phyloP scores from a whole-genome alignment of 495 filamentous ascomycete genomes.

The Staphylotrichum tortipilum region DNA sequence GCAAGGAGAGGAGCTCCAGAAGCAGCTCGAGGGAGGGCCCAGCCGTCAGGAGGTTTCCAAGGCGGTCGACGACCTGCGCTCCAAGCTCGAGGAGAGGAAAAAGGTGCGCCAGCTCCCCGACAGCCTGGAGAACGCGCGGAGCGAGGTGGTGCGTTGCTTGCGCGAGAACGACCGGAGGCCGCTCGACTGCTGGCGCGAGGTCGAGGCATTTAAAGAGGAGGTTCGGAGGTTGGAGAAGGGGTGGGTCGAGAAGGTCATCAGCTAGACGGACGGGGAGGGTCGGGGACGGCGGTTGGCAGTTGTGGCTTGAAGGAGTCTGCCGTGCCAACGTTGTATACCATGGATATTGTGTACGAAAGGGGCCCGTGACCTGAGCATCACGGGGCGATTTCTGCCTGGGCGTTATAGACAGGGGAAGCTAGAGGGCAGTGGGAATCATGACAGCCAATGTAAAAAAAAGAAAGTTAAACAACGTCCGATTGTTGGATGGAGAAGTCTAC shows the following conservation, averaged over 20 bases:
- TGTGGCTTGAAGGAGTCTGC: not conserved
- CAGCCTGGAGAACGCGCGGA: slow-evolving; percentile 62
- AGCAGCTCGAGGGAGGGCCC: not conserved
- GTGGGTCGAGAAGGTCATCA: slow-evolving; percentile 78
- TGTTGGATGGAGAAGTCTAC: slow-evolving; percentile 9
- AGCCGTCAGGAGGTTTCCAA: slow-evolving; percentile 28
- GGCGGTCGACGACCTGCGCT: slow-evolving; percentile 52
- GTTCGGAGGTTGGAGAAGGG: slow-evolving; percentile 73
- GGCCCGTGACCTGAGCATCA: not conserved
- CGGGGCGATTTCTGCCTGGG: not conserved
- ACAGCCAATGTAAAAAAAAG: not conserved
- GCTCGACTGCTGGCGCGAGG: slow-evolving; percentile 92
- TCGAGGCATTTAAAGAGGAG: slow-evolving; percentile 79
- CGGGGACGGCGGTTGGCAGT: not conserved
- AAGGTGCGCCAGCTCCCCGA: slow-evolving; percentile 55
- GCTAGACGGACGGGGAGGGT: slow-evolving; percentile 3
- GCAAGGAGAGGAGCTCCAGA: slow-evolving; percentile 6
- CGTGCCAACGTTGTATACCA: slow-evolving; percentile 1
- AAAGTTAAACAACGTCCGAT: slow-evolving; percentile 6
- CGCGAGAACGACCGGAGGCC: slow-evolving; percentile 78
- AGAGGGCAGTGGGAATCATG: slow-evolving; percentile 1
- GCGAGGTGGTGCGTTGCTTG: slow-evolving; percentile 73
- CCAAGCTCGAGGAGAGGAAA: slow-evolving; percentile 64
- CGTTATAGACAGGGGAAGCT: slow-evolving; percentile 5
- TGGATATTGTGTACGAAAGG: not conserved